Evolutionary conservation across 225 moss, liverwort and hornwort genomes (phyloP).

Genomic region (Ulota crispa): DNA sequence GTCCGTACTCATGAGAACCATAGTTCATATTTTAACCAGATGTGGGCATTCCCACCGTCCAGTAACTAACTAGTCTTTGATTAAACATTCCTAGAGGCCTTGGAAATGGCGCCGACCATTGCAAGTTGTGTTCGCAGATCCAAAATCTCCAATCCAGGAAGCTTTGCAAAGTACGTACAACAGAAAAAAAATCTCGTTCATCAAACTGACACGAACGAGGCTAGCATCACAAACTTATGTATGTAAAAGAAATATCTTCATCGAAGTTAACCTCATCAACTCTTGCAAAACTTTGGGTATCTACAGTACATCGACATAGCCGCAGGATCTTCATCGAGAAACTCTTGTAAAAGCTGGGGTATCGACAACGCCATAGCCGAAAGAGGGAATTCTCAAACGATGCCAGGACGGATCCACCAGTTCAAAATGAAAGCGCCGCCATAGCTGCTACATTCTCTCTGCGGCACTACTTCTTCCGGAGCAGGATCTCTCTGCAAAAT

Average conservation of each 20-base stretch:
- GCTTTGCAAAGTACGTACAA: neutral
- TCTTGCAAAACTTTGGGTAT: neutral
- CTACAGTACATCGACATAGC: neutral
- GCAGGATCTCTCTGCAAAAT: neutral
- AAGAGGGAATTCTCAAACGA: neutral
- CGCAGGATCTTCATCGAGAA: too few species aligned
- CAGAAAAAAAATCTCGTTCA: neutral
- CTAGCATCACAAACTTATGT: neutral
- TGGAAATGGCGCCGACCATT: neutral
- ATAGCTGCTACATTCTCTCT: neutral
- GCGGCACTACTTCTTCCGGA: neutral
- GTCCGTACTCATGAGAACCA: too few species aligned
- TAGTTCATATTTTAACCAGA: too few species aligned
- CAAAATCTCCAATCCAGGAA: neutral
- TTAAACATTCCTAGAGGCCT: neutral
- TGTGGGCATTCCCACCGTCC: too few species aligned
- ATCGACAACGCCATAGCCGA: neutral
- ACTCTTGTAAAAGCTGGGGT: neutral
- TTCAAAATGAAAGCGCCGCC: constrained; percentile 7
- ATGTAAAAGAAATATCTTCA: too few species aligned
- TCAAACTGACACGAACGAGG: neutral
- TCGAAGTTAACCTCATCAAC: neutral
- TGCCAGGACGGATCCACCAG: constrained; percentile 21
- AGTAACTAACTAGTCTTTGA: neutral
- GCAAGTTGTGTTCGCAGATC: neutral